Evolutionary conservation across 2,329 filamentous ascomycete genomes (phyloP).

Genomic region (Diaporthe amygdali): DNA sequence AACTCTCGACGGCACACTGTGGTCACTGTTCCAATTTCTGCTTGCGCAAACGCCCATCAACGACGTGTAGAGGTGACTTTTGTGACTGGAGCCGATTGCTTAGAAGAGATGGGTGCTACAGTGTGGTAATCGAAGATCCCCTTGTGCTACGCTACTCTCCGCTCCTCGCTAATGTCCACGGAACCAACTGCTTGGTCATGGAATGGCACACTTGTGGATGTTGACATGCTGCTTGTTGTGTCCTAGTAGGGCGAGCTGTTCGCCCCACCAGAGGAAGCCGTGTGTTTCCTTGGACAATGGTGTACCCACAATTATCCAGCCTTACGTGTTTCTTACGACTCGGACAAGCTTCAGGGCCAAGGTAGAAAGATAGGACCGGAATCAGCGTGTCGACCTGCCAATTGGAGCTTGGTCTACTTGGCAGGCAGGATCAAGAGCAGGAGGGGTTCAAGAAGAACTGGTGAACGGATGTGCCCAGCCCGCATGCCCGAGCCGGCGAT

Average conservation of each 20-base stretch:
- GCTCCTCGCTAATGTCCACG: neutral
- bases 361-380: neutral
- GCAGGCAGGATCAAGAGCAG: neutral
- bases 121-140: neutral
- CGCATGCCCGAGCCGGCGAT: slow-evolving; percentile 4
- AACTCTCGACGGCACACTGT: no score
- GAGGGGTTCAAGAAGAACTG: neutral
- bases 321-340: neutral
- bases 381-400: neutral
- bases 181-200: neutral
- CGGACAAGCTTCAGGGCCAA: slow-evolving; percentile 2
- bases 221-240: neutral
- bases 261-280: neutral
- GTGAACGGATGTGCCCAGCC: neutral
- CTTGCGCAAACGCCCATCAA: neutral
- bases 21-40: neutral
- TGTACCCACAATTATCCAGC: neutral
- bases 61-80: neutral
- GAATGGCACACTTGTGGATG: neutral
- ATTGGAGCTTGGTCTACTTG: neutral
- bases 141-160: neutral
- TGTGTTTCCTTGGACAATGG: neutral
- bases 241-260: neutral
- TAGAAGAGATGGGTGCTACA: neutral
- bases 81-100: neutral